Evolutionary conservation across 306 rosid genomes (phyloP), one percentile per base, ranked within the genome.

Genomic region (Dryas octopetala): DNA sequence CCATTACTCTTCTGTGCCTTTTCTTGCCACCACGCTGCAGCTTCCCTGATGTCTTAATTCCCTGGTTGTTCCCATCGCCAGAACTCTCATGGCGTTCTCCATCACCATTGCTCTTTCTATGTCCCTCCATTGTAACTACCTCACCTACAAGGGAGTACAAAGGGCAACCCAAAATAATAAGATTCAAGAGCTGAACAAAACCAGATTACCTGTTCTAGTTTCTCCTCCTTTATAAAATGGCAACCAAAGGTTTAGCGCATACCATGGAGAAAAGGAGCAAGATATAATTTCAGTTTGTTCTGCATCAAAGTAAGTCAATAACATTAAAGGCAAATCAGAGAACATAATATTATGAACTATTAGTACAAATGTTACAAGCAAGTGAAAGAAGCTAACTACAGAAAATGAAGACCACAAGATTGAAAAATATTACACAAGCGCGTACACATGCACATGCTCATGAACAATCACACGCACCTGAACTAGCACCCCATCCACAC

Each of bases 211-310:
- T 90, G 77, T 71, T 82, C 77, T 53, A 90, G 76, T 71, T 88
- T 90, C 64, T 85, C 85, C 75, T 82, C 51, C 61, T 86, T 82
- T 6, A 91, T 90, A 81, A 90, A 90, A 88, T 90, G 96, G 71
- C 90, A 93, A 74, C 96, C 96, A 82, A 79, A 90, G 62, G 93
- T 88, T 78, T 88, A 88, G 51, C 89, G 85, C 77, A 48, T 86
- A 57, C 91, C 89, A 80, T 83, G 78, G 62, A 88, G 86, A 83
- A 88, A 83, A 67, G 96, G 91, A 48, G 88, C 81, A 44, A 88
- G 89, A 76, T 83, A 88, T 75, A 90, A 76, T 53, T 78, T 71
- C 65, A 90, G 82, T 55, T 80, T 85, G 58, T 76, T 83, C 93
- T 90, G 88, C 67, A 83, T 53, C 11, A 11, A 60, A 9, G 45